A percentile compares a stretch with the other conserved stretches of the same genome.
Evolutionary conservation across 352 stramenopile species (phyloP).

Genomic region (Phytopythium litorale): DNA sequence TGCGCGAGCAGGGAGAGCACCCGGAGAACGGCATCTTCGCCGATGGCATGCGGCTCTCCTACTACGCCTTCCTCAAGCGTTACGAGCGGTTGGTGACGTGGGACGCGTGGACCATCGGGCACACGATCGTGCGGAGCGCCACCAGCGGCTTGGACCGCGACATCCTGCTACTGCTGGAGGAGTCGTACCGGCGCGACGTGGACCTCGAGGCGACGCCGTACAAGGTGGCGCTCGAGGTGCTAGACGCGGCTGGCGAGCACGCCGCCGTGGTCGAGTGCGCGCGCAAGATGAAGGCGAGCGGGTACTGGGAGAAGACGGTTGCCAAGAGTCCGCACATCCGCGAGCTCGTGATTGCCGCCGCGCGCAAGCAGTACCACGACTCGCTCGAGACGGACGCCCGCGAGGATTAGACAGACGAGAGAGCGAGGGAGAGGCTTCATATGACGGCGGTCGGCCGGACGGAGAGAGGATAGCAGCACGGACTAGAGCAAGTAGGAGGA

Average conservation of each 20-base stretch:
- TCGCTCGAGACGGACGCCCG: conserved; percentile 3
- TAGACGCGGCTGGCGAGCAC: conserved; percentile 24
- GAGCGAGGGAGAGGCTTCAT: neutral
- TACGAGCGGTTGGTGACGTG: conserved; percentile 46
- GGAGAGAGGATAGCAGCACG: neutral
- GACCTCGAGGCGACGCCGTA: conserved; percentile 42
- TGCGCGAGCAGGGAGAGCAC: conserved; percentile 17
- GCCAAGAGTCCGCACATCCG: conserved; percentile 31
- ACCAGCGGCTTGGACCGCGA: conserved; percentile 37
- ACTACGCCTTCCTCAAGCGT: conserved; percentile 42
- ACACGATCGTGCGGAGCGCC: conserved; percentile 48
- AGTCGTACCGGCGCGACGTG: conserved; percentile 27
- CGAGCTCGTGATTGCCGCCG: conserved; percentile 22
- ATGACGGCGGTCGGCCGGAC: neutral
- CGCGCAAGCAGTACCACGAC: conserved; percentile 11
- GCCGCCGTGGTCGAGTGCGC: conserved; percentile 28
- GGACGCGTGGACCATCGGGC: conserved; percentile 46
- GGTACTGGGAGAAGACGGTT: conserved; percentile 26
- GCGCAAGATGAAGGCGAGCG: conserved; percentile 24
- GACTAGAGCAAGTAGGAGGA: neutral
- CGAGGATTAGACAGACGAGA: conserved; percentile 2
- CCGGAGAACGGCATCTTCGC: conserved; percentile 24
- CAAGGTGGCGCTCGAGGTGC: conserved; percentile 37
- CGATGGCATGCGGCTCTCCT: conserved; percentile 49
- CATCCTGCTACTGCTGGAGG: conserved; percentile 39